These are phyloP conservation scores for Lachnellula suecica DNA, from an alignment of 2,329 filamentous ascomycete genomes.

Conservation along the genomic window DNA sequence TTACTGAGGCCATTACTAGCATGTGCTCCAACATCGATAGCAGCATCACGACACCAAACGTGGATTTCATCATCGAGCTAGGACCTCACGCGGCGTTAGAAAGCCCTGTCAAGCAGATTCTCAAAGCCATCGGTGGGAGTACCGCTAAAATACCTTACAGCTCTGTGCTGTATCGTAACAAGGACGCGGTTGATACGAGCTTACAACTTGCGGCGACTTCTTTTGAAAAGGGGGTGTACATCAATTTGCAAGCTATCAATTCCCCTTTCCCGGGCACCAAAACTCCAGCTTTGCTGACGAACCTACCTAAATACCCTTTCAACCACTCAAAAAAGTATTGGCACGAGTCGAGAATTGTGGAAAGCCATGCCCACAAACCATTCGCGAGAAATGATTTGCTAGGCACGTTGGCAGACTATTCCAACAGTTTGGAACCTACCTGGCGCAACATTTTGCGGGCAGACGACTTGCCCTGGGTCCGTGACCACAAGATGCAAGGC, in stretches of 20 bases:
- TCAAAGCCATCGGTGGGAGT: neutral
- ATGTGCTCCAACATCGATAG: too few species aligned
- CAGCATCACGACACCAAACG: too few species aligned
- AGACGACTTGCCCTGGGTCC: conserved; percentile 28
- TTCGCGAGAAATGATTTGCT: neutral
- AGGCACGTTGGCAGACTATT: neutral
- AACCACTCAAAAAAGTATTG: neutral
- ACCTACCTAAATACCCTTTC: neutral
- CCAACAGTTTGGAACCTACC: conserved; percentile 9
- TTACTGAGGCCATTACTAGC: too few species aligned
- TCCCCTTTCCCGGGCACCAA: neutral
- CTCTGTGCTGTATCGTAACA: conserved; percentile 13
- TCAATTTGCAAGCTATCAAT: conserved; percentile 14
- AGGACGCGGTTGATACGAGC: conserved; percentile 16
- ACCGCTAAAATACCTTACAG: conserved; percentile 6
- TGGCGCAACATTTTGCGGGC: conserved; percentile 30
- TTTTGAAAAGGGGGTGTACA: conserved; percentile 12
- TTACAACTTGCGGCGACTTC: conserved; percentile 16
- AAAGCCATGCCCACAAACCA: neutral
- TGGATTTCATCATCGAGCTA: conserved; percentile 26
- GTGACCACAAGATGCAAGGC: conserved; percentile 30
- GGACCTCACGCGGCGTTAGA: conserved; percentile 35
- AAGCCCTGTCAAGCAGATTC: conserved; percentile 27
- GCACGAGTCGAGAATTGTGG: neutral
- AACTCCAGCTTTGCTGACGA: neutral